phyloP scores from a whole-genome alignment of 1,139 yeast genomes.

The Geotrichum aggregatum region DNA sequence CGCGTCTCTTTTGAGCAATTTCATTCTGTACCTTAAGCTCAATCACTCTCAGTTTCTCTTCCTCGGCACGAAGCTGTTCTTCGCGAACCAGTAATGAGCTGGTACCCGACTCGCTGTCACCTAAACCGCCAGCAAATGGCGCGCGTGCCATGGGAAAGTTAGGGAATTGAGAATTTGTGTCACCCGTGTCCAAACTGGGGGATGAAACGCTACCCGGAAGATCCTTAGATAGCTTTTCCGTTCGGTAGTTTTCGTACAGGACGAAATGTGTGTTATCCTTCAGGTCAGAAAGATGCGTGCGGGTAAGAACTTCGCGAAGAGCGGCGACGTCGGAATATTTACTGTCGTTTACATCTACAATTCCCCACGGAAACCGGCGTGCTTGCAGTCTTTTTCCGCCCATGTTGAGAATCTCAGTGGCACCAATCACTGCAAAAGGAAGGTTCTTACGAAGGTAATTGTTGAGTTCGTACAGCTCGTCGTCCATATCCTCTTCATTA shows the following conservation, averaged over 20 bases:
- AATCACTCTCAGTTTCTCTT: slow-evolving; percentile 40
- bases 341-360: slow-evolving; percentile 81
- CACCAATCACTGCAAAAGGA: slow-evolving; percentile 87
- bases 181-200: slow-evolving; percentile 1
- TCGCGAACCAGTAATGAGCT: slow-evolving; percentile 37
- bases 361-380: slow-evolving; percentile 92
- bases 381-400: slow-evolving; percentile 42
- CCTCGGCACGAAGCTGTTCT: slow-evolving; percentile 43
- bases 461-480: slow-evolving; percentile 53
- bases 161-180: slow-evolving; percentile 7
- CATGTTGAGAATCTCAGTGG: slow-evolving; percentile 57
- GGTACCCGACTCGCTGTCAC: slow-evolving; percentile 25
- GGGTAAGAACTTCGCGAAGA: slow-evolving; percentile 72
- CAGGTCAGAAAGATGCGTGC: slow-evolving; percentile 85
- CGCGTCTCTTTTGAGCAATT: slow-evolving; percentile 76
- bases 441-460: slow-evolving; percentile 65
- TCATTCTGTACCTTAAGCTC: slow-evolving; percentile 85
- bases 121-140: slow-evolving; percentile 10
- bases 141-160: slow-evolving; percentile 10
- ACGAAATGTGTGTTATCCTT: slow-evolving; percentile 93
- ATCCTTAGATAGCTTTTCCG: slow-evolving; percentile 63
- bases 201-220: slow-evolving; percentile 24
- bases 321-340: slow-evolving; percentile 74
- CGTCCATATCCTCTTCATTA: slow-evolving; percentile 27
- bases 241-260: slow-evolving; percentile 88